These are phyloP conservation scores for Sphagnum contortum DNA, from an alignment of 225 moss, liverwort and hornwort species.

Conservation along the genomic window DNA sequence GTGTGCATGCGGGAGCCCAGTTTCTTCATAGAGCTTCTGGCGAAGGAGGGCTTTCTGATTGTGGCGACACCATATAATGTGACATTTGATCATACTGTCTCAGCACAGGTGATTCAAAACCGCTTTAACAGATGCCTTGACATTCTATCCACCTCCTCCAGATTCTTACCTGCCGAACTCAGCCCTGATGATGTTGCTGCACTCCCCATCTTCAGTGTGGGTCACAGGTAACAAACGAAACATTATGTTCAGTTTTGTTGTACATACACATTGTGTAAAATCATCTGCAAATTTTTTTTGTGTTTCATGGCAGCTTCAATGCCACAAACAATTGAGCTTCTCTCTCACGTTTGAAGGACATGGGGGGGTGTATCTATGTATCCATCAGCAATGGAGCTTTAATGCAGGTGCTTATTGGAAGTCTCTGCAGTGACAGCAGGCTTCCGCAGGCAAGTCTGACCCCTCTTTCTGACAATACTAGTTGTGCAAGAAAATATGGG, in stretches of 20 bases:
- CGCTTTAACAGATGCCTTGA: slow-evolving; percentile 60
- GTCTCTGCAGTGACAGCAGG: slow-evolving; percentile 49
- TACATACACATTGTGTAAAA: neutral
- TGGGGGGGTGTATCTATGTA: too few relatives aligned
- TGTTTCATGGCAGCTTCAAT: too few relatives aligned
- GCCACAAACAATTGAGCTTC: too few relatives aligned
- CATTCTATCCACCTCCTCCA: slow-evolving; percentile 34
- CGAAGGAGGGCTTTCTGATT: slow-evolving; percentile 90
- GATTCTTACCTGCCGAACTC: slow-evolving; percentile 22
- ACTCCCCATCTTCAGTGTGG: slow-evolving; percentile 83
- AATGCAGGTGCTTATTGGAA: slow-evolving; percentile 92
- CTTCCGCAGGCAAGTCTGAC: slow-evolving; percentile 59
- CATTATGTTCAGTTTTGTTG: neutral
- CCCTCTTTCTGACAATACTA: too few relatives aligned
- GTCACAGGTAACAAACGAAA: slow-evolving; percentile 58
- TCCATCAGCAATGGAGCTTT: slow-evolving; percentile 76
- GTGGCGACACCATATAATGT: slow-evolving; percentile 86
- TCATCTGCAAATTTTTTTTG: neutral
- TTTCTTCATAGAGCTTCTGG: slow-evolving; percentile 74
- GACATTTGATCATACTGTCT: slow-evolving; percentile 75
- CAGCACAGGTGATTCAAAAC: slow-evolving; percentile 57
- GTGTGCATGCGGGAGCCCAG: slow-evolving; percentile 21
- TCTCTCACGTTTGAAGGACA: too few relatives aligned
- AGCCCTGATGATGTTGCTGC: slow-evolving; percentile 43
- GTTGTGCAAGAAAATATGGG: too few relatives aligned